A percentile compares a stretch with the other conserved stretches of the same genome.
Evolutionary conservation across 1,139 yeast species (phyloP).

Genomic region (Debaryomyces coudertii): DNA sequence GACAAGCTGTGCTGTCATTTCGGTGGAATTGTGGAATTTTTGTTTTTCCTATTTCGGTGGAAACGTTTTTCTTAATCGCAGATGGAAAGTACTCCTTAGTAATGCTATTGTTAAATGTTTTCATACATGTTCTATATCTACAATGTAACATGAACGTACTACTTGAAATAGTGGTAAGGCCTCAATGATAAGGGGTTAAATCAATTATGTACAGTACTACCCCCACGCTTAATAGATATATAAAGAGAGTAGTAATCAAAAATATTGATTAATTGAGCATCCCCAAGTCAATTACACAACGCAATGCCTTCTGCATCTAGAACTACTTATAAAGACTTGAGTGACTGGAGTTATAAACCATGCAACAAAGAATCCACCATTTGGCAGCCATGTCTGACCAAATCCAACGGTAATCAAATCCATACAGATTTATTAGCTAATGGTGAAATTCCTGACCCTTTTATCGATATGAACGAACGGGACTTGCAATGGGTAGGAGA

Average conservation of each 20-base stretch:
- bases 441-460: slow-evolving; percentile 47
- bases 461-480: slow-evolving; percentile 41
- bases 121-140: not conserved
- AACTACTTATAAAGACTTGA: not conserved
- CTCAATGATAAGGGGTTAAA: not conserved
- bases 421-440: slow-evolving; percentile 41
- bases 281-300: not conserved
- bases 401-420: slow-evolving; percentile 27
- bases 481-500: slow-evolving; percentile 52
- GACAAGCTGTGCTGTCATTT: too few relatives aligned
- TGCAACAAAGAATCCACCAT: slow-evolving; percentile 10
- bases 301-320: not conserved
- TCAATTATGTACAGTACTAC: slow-evolving; percentile 1
- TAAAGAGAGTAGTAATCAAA: not conserved
- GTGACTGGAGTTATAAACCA: slow-evolving; percentile 16
- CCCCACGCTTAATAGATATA: slow-evolving; percentile 2
- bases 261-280: not conserved
- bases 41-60: not conserved
- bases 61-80: not conserved
- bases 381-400: slow-evolving; percentile 3
- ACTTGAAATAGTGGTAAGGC: not conserved
- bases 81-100: not conserved
- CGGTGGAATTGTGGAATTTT: too few relatives aligned
- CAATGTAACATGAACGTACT: not conserved
- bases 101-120: not conserved